Conservation (phyloP, 768 basidiomycete species). For the Mrakia blollopis region DNA sequence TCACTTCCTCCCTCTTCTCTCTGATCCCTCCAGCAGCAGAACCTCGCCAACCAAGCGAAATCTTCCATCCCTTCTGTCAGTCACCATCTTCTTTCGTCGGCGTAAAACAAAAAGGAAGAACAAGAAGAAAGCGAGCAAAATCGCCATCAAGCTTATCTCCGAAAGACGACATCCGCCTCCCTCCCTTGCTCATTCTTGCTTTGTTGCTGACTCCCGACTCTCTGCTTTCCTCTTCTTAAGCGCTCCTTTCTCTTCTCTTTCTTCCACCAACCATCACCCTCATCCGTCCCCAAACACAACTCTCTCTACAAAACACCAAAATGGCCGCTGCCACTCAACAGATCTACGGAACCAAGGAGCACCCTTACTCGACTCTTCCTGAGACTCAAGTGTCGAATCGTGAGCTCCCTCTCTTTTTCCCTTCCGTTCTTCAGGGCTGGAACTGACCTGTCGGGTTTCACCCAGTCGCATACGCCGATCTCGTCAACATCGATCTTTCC, state of each 20-base stretch:
- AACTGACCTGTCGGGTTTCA: not conserved
- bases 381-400: constrained; percentile 46
- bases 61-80: no score
- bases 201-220: no score
- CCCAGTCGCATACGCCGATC: constrained; percentile 51
- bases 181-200: no score
- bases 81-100: no score
- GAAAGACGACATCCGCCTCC: no score
- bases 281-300: not conserved
- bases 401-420: not conserved
- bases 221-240: not conserved
- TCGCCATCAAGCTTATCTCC: no score
- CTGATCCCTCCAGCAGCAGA: no score
- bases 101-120: no score
- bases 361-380: constrained; percentile 39
- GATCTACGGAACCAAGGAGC: constrained; percentile 28
- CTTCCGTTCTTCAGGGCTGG: not conserved
- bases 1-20: no score
- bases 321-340: not conserved
- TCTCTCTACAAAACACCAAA: no score
- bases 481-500: constrained; percentile 51
- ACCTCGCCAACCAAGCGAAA: no score
- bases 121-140: no score
- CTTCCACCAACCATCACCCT: not conserved
- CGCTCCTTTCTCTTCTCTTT: not conserved